These are phyloP conservation scores for Suillus subalutaceus DNA, from an alignment of 768 basidiomycete genomes.

Conservation along the genomic window DNA sequence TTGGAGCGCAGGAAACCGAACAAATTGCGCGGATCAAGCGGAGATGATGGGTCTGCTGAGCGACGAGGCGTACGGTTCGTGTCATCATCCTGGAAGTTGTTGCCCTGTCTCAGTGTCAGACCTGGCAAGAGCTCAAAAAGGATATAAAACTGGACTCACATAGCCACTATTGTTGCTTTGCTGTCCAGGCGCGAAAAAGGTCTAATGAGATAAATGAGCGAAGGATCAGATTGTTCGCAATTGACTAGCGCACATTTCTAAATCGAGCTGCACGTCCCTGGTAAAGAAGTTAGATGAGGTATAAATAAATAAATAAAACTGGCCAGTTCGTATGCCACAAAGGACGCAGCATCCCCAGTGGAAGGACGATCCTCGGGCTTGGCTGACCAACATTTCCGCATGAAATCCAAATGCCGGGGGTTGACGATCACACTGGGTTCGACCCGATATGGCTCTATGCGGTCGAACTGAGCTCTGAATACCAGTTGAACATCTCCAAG, in stretches of 20 bases:
- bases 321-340: no score
- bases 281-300: background rate
- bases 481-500: no score
- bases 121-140: background rate
- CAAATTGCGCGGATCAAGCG: background rate
- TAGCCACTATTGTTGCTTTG: background rate
- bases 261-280: background rate
- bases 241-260: background rate
- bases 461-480: no score
- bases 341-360: no score
- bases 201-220: background rate
- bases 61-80: background rate
- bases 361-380: background rate
- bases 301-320: background rate
- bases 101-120: background rate
- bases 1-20: background rate
- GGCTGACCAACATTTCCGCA: background rate
- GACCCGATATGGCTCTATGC: background rate
- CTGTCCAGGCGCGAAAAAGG: background rate
- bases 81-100: background rate
- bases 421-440: background rate
- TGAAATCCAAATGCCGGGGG: background rate
- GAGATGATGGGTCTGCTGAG: background rate
- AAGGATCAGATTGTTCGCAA: background rate
- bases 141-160: background rate